phyloP scores from a whole-genome alignment of 768 basidiomycete genomes.

The Suillus tomentosus region DNA sequence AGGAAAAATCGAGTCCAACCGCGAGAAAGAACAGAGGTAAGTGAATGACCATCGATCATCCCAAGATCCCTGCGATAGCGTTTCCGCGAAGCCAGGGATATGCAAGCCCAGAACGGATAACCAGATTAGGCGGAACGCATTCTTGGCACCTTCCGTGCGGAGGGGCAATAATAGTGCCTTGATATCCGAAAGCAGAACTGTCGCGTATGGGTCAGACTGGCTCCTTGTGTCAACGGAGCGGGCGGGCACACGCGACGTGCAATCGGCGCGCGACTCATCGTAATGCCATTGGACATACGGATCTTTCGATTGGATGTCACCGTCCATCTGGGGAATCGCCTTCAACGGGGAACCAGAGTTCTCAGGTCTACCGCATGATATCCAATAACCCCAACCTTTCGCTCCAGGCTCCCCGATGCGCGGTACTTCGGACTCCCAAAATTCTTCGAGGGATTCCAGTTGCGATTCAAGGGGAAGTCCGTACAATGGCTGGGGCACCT shows the following conservation, averaged over 20 bases:
- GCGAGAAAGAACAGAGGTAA: conserved; percentile 45
- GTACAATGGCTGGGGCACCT: conserved; percentile 49
- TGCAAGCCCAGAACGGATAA: conserved; percentile 70
- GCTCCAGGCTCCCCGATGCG: conserved; percentile 71
- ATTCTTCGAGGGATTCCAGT: conserved; percentile 68
- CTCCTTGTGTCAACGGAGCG: conserved; percentile 53
- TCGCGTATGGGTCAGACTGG: conserved; percentile 68
- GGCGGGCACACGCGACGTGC: conserved; percentile 44
- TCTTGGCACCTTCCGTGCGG: conserved; percentile 45
- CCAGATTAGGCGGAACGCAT: conserved; percentile 68
- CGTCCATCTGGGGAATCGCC: conserved; percentile 19
- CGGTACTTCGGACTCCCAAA: conserved; percentile 83
- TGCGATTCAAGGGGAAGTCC: conserved; percentile 46
- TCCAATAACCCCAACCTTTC: conserved; percentile 71
- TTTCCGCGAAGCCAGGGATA: conserved; percentile 62
- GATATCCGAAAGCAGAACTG: conserved; percentile 74
- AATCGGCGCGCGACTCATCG: conserved; percentile 56
- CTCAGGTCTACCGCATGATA: conserved; percentile 44
- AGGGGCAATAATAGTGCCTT: conserved; percentile 55
- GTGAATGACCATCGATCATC: conserved; percentile 71
- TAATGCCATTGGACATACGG: conserved; percentile 69
- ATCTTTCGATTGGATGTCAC: conserved; percentile 45
- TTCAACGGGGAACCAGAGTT: conserved; percentile 9
- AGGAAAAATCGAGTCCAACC: conserved; percentile 58
- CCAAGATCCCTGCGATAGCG: conserved; percentile 45